Evolutionary conservation across 108 stramenopile genomes (phyloP), one percentile per base, ranked within the genome.

Genomic region (Pseudonitzschia delicatissima): DNA sequence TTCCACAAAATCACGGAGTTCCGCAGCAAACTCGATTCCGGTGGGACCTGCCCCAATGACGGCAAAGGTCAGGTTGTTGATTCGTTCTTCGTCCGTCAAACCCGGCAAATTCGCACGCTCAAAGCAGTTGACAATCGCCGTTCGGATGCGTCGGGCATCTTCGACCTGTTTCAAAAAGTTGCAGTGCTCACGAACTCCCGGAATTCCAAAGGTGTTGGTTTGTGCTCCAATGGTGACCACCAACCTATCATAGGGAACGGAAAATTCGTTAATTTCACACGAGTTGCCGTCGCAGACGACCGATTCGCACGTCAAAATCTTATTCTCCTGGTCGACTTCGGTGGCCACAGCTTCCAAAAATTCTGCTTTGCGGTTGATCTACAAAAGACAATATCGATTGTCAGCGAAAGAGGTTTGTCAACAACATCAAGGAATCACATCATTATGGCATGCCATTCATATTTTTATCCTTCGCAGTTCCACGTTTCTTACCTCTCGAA

Each of bases 11-110:
- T 98, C 97, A 35, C 93, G 67, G 58, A 98, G 79, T 69, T 98
- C 97, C 0, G 90, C 84, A 12, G 94, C 91, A 79, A 96, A 95
- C 71, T 98, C 97, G 23, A 89, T 81, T 4, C 96, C 96, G 5
- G 97, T 98, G 1, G 97, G 97, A 33, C 97, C 97, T 0, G 95
- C 97, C 17, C 97, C 97, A 42, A 98, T 92, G 13, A 96, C 79
- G 26, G 87, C 95, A 75, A 98, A 96, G 0, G 96, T 92, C 35
- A 98, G 65, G 11, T 79, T 79, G 17, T 76, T 77, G 15, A 61
- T 67, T 20, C 66, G 60, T 20, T 89, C 76, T 69, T 95, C 90
- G 18, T 93, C 92, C 21, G 69, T 53, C 44, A 91, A 61, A 29
- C 68, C 66, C 0, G 97, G 97, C n/a, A 96, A 64, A 45, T 84